Base-by-base conservation (phyloP, 257 asterid genomes). In the Solanum medicagineum region DNA sequence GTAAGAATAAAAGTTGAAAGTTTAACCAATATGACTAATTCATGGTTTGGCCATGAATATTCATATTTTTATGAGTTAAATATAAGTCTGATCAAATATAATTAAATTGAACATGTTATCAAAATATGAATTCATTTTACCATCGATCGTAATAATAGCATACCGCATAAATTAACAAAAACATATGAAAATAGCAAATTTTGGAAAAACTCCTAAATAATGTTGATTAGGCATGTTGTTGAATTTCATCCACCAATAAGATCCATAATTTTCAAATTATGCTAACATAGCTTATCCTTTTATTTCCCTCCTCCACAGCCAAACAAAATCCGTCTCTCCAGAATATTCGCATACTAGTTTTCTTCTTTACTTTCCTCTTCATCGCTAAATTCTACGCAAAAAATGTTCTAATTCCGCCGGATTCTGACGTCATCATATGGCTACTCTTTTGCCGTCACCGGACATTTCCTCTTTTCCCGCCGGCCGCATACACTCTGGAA, bases 381-480 rank as follows among this genome's bases (percentile, higher is more conserved):
- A 19, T 17, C 42, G 3, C 47, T 20, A 3, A 65, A 65, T 16
- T 62, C 24, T 66, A 14, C 47, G 24, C 9, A 63, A 63, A 22
- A 49, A 15, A 75, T 49, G 82, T 51, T 15, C 92, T 82, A 88
- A 87, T 85, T 90, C 86, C 42, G 42, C 71, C 71, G 71, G 71
- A 63, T 13, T 83, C 93, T 68, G 81, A 85, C 22, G 40, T 80
- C 65, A 84, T 12, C 65, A 83, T 12, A 90, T 90, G 92, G 89
- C 90, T 20, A 83, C 80, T 62, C 85, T 90, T 68, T 17, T 88
- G 77, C 89, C 90, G 81, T 88, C 92, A n/a, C 88, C 90, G 85
- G 90, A 88, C 32, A 84, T 88, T 26, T 83, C 88, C 10, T 82
- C 89, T 10, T 36, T 86, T 54, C 65, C 82, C 47, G 29, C 82